Conservation (phyloP, 1,284 basidiomycete genomes). For the Rhodotorula mucilaginosa region DNA sequence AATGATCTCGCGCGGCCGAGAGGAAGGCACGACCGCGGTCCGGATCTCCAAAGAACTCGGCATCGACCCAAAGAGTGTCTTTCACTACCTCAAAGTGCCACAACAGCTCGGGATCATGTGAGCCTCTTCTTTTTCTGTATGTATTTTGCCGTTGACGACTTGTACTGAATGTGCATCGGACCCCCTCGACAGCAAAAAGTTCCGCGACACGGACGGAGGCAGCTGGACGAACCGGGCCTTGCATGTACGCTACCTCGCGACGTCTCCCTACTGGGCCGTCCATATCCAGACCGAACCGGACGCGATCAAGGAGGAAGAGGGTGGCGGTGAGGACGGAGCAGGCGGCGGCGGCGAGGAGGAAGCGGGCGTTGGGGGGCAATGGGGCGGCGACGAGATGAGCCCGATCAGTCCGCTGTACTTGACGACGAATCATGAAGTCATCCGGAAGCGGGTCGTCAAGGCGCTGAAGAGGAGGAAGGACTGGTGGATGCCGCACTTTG, state of each 20-base stretch:
- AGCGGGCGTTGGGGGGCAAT: not conserved
- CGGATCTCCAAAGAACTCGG: conserved; percentile 72
- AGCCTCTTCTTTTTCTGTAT: conserved; percentile 43
- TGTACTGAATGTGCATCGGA: not conserved
- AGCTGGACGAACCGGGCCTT: conserved; percentile 45
- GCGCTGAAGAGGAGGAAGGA: conserved; percentile 6
- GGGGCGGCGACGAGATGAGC: conserved; percentile 1
- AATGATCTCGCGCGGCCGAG: conserved; percentile 72
- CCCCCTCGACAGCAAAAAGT: conserved; percentile 40
- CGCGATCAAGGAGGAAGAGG: conserved; percentile 16
- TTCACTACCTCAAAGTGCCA: conserved; percentile 74
- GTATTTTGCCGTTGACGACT: not conserved
- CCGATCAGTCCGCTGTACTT: conserved; percentile 10
- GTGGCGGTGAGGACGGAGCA: conserved; percentile 15
- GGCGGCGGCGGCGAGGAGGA: conserved; percentile 13
- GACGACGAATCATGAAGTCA: conserved; percentile 1
- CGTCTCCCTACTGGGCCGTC: conserved; percentile 37
- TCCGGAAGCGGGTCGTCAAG: conserved; percentile 9
- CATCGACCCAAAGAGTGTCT: conserved; percentile 85
- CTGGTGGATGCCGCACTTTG: conserved; percentile 38
- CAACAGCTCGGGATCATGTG: conserved; percentile 71
- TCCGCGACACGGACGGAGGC: conserved; percentile 40
- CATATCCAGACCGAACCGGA: conserved; percentile 31
- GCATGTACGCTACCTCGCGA: conserved; percentile 44
- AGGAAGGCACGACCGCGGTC: conserved; percentile 71